These are phyloP conservation scores for Melaleuca quinquenervia DNA, from an alignment of 345 rosid genomes.

Conservation along the genomic window DNA sequence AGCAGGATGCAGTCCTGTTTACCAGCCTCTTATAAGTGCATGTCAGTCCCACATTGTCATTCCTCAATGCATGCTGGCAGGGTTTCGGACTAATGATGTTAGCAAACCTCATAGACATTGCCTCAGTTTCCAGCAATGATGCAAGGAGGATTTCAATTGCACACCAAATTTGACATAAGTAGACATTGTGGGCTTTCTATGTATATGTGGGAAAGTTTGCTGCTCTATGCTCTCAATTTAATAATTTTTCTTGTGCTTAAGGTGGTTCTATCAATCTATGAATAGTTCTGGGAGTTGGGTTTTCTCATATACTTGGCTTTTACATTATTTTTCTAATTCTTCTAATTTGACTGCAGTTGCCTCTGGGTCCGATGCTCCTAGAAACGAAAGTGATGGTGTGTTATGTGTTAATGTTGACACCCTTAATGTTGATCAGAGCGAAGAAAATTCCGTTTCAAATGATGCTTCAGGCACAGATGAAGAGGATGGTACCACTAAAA, in stretches of 20 bases:
- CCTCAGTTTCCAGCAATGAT: background rate
- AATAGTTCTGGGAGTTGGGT: background rate
- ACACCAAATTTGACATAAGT: background rate
- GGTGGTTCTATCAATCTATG: background rate
- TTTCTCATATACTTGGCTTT: background rate
- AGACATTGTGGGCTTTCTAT: background rate
- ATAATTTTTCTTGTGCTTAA: background rate
- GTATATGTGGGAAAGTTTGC: background rate
- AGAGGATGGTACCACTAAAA: conserved; percentile 10
- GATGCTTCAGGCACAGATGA: background rate
- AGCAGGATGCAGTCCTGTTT: background rate
- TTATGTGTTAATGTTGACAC: conserved; percentile 29
- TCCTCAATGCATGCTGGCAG: background rate
- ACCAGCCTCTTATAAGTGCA: background rate
- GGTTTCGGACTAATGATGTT: background rate
- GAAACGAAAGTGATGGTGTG: conserved; percentile 11
- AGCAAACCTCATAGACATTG: background rate
- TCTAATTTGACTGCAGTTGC: conserved; percentile 24
- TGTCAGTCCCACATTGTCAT: background rate
- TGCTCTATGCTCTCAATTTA: background rate
- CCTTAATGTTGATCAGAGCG: conserved; percentile 14
- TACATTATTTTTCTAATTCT: background rate
- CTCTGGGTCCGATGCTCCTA: conserved; percentile 14
- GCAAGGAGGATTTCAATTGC: background rate
- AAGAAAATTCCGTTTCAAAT: conserved; percentile 14